Evolutionary conservation across 2,329 filamentous ascomycete species (phyloP), one percentile per base, ranked within the genome.

Genomic region (Dactylellina parvicollis): DNA sequence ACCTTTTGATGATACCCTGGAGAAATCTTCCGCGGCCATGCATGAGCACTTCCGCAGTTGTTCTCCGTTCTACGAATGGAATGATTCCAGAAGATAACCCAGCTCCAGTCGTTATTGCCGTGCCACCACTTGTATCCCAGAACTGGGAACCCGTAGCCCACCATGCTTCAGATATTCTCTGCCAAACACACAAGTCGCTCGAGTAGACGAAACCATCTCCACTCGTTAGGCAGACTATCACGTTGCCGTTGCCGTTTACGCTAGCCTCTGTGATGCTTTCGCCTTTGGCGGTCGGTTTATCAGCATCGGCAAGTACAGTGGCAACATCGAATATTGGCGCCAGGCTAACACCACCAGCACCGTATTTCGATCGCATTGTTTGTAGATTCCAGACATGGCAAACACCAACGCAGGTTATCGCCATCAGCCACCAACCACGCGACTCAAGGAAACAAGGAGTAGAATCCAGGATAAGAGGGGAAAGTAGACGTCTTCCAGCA

Each of bases 91-190:
- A 91, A 0, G 94, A 96, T 2, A 96, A 86, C 36, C 84, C 82
- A 7, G 83, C 79, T 59, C 85, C 82, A 7, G 83, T 83, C 10
- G 77, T 80, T 18, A 84, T 83, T 71, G 83, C 84, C 7, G 83
- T 92, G 78, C 97, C 95, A 59, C 92, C 96, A 0, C 92, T 72
- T 22, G 67, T 96, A 81, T 99, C 98, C 96, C 95, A 99, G 80
- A 99, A 99, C 80, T 99, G 95, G 77, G 92, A 96, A 16, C 93
- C 93, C 0, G 98, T 92, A 0, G 94, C 94, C 92, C 95, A 99
- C 95, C 95, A 99, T 1, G 92, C 87, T 80, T 99, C 96, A 1
- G 92, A 96, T n/a, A 99, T 84, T 8, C 93, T 88, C 81, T 98
- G 94, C 95, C 95, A 99, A 5, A 89, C 87, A 80, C 88, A 94